Evolutionary conservation across 345 rosid species (phyloP).

Genomic region (Rhodomyrtus tomentosa): DNA sequence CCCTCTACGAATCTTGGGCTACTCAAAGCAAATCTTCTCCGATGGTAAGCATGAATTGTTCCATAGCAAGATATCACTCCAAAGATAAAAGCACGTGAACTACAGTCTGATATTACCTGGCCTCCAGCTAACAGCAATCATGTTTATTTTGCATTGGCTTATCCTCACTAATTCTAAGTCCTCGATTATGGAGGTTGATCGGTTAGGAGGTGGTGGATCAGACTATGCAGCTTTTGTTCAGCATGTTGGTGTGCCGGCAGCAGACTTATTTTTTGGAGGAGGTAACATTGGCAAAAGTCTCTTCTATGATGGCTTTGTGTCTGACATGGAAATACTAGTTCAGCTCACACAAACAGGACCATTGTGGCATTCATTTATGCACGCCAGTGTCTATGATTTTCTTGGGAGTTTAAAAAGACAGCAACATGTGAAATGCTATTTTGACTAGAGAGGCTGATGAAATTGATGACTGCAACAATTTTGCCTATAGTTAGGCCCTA

Average conservation of each 20-base stretch:
- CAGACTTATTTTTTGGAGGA: slow-evolving; percentile 41
- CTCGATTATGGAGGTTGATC: slow-evolving; percentile 26
- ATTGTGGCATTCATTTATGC: neutral
- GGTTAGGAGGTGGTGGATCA: slow-evolving; percentile 64
- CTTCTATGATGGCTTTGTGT: neutral
- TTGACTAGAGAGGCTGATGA: neutral
- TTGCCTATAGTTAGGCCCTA: neutral
- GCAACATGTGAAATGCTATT: neutral
- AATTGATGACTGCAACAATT: neutral
- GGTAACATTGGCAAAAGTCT: slow-evolving; percentile 22
- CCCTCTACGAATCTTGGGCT: slow-evolving; percentile 57
- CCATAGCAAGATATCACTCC: neutral
- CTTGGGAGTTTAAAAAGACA: neutral
- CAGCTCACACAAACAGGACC: neutral
- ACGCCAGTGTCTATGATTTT: neutral
- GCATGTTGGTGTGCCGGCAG: slow-evolving; percentile 62
- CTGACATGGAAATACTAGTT: neutral
- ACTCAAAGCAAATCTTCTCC: slow-evolving; percentile 30
- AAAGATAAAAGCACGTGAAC: neutral
- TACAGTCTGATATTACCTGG: neutral
- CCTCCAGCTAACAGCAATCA: neutral
- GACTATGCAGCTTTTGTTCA: slow-evolving; percentile 79
- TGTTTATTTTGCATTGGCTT: neutral
- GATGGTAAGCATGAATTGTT: slow-evolving; percentile 20
- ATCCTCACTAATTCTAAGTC: neutral